Percentiles rank a stretch among this genome's conserved stretches.
These are phyloP conservation scores for Nemania sp. DNA, from an alignment of 2,329 filamentous ascomycete species.

Conservation along the genomic window DNA sequence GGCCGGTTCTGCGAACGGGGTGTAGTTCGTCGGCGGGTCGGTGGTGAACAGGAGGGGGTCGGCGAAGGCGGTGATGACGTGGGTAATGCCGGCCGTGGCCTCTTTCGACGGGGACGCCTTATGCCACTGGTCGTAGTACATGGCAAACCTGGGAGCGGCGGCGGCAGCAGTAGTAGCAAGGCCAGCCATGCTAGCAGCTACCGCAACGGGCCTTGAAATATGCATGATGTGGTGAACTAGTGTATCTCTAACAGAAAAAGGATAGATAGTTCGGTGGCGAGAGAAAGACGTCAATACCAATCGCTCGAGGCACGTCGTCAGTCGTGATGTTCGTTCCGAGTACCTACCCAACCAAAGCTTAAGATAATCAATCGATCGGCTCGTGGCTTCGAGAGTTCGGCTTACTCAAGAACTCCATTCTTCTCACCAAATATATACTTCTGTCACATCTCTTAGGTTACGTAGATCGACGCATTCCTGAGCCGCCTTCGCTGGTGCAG, in stretches of 20 bases:
- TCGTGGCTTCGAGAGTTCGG: neutral
- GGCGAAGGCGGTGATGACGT: constrained; percentile 40
- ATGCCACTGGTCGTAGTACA: constrained; percentile 40
- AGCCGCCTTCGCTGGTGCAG: neutral
- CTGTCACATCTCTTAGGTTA: neutral
- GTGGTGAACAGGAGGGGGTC: constrained; percentile 36
- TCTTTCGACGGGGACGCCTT: constrained; percentile 25
- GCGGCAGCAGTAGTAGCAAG: constrained; percentile 29
- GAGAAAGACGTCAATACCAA: neutral
- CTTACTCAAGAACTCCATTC: neutral
- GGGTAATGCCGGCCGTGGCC: constrained; percentile 36
- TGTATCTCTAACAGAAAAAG: neutral
- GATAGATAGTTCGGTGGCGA: too few relatives aligned
- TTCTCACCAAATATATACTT: neutral
- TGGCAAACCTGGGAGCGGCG: constrained; percentile 32
- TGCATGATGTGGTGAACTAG: constrained; percentile 29
- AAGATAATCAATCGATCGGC: neutral
- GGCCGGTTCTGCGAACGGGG: constrained; percentile 34
- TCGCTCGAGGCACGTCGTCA: neutral
- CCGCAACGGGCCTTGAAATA: constrained; percentile 27
- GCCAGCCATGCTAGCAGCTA: constrained; percentile 20
- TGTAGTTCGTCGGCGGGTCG: constrained; percentile 31
- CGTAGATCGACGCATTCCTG: neutral
- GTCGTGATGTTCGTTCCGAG: neutral
- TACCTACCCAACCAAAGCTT: neutral